A percentile compares a stretch with the other conserved stretches of the same genome.
phyloP scores from a whole-genome alignment of 768 basidiomycete genomes.

The Kwoniella sp. region DNA sequence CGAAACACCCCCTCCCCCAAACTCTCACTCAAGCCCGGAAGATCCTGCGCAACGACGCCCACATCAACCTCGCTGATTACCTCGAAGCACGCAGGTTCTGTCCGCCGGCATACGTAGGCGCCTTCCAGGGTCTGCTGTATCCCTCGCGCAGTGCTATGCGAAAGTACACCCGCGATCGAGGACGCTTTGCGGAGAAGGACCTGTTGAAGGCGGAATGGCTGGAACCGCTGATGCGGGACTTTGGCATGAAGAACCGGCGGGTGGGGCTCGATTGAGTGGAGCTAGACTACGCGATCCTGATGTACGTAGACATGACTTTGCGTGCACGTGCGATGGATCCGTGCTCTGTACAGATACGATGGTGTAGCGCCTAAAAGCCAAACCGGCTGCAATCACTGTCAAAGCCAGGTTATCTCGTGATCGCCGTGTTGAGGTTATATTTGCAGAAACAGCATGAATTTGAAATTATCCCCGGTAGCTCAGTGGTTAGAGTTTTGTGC shows the following conservation, averaged over 20 bases:
- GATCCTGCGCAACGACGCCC: slow-evolving; percentile 26
- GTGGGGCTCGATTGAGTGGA: too few species aligned
- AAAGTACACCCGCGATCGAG: slow-evolving; percentile 21
- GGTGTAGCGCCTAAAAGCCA: too few species aligned
- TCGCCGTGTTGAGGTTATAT: too few species aligned
- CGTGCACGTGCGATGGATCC: too few species aligned
- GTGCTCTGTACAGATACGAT: too few species aligned
- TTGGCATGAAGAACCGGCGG: slow-evolving; percentile 21
- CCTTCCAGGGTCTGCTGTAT: slow-evolving; percentile 20
- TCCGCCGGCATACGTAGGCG: slow-evolving; percentile 13
- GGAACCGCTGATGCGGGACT: slow-evolving; percentile 38
- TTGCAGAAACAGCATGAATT: too few species aligned
- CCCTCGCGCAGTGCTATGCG: slow-evolving; percentile 16
- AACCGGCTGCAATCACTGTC: too few species aligned
- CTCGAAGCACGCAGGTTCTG: slow-evolving; percentile 21
- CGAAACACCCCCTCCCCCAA: slow-evolving; percentile 20
- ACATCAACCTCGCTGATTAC: slow-evolving; percentile 43
- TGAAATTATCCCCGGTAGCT: not conserved
- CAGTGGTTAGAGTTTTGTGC: slow-evolving; percentile 3
- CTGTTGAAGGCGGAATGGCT: slow-evolving; percentile 37
- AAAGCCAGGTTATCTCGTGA: too few species aligned
- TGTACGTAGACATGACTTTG: too few species aligned
- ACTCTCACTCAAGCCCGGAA: slow-evolving; percentile 23
- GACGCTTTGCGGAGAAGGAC: slow-evolving; percentile 18
- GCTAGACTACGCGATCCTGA: too few species aligned